These are phyloP conservation scores for Crinitomyces ghanaensis DNA, from an alignment of 805 yeast species.

Conservation along the genomic window DNA sequence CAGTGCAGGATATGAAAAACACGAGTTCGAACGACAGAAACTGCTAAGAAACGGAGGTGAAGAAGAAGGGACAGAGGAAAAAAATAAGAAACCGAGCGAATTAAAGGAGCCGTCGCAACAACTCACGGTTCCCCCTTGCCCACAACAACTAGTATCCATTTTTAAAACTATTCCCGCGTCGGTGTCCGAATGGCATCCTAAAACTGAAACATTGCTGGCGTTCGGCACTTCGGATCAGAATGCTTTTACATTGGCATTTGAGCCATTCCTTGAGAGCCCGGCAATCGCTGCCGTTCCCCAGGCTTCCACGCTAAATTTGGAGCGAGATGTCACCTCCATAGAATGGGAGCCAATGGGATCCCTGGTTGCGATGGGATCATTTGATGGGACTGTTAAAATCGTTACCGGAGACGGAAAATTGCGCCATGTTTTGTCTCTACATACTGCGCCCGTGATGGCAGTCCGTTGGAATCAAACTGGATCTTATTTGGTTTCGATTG, in stretches of 20 bases:
- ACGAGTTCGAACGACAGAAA: too few relatives aligned
- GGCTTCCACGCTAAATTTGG: constrained; percentile 12
- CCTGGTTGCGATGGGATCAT: constrained; percentile 49
- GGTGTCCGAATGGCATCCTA: too few relatives aligned
- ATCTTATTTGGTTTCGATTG: constrained; percentile 46
- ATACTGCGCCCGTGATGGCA: constrained; percentile 42
- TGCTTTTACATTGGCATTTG: too few relatives aligned
- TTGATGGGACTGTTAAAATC: constrained; percentile 63
- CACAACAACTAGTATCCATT: too few relatives aligned
- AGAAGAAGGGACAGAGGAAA: too few relatives aligned
- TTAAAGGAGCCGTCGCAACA: too few relatives aligned
- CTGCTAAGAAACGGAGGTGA: too few relatives aligned
- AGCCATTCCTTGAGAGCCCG: constrained; percentile 5
- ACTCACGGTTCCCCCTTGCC: too few relatives aligned
- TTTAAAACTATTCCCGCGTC: too few relatives aligned
- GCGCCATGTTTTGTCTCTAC: constrained; percentile 40
- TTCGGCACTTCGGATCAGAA: too few relatives aligned
- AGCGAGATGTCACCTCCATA: constrained; percentile 18
- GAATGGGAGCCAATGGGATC: constrained; percentile 63
- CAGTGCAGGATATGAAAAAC: background rate
- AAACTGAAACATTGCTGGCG: too few relatives aligned
- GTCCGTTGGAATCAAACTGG: constrained; percentile 54
- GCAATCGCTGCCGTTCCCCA: constrained; percentile 3
- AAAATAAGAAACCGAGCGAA: too few relatives aligned
- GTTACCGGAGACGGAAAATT: constrained; percentile 68